phyloP scores from a whole-genome alignment of 371 early-diverging fungal species.

The Actinomortierella ambigua region DNA sequence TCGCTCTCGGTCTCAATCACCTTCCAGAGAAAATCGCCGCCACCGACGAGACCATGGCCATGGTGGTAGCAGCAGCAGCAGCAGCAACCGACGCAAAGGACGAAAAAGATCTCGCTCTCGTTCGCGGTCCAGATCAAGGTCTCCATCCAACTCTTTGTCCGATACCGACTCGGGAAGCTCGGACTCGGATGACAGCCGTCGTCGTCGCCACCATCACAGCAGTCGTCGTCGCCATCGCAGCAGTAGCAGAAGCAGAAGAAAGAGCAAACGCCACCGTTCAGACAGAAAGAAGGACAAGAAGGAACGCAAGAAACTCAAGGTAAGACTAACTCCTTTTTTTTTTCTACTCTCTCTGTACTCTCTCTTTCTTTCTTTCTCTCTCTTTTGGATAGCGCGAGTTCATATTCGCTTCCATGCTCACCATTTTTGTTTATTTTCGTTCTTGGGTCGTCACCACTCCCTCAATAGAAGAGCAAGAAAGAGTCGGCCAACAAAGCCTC shows the following conservation, averaged over 20 bases:
- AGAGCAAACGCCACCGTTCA: conserved; percentile 17
- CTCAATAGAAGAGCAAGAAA: conserved; percentile 46
- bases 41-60: conserved; percentile 7
- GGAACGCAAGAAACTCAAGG: conserved; percentile 39
- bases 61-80: conserved; percentile 15
- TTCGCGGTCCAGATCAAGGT: conserved; percentile 17
- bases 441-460: no score
- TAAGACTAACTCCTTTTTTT: conserved; percentile 2
- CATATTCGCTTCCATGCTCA: background rate
- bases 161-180: conserved; percentile 25
- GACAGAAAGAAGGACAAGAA: conserved; percentile 36
- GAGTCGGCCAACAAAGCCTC: conserved; percentile 24
- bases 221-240: no score
- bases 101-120: conserved; percentile 22
- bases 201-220: no score
- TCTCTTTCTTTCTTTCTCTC: background rate
- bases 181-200: conserved; percentile 12
- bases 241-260: background rate
- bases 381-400: background rate
- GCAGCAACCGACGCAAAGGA: conserved; percentile 26
- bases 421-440: background rate
- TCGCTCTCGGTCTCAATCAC: conserved; percentile 23
- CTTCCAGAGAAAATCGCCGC: conserved; percentile 18
- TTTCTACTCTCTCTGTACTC: background rate
- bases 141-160: conserved; percentile 20